Base-by-base conservation (phyloP, 768 basidiomycete genomes). In the Tylopilus cervinicoccineus region DNA sequence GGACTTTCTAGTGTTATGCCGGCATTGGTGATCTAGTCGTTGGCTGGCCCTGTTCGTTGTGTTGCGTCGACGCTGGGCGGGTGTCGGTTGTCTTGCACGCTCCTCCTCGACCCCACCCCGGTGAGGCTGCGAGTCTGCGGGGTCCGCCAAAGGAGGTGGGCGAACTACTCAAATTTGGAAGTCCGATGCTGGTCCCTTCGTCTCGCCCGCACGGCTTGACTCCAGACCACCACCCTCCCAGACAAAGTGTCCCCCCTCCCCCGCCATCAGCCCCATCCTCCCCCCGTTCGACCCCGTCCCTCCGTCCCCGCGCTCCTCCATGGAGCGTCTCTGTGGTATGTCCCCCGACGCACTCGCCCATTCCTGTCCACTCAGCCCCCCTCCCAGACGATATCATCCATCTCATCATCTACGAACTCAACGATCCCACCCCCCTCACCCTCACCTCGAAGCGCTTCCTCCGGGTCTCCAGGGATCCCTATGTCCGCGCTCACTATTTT, bases 401-500 rank as follows among this genome's bases (percentile, higher is more conserved):
- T 63, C 69, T 86, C 53, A 75, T 90, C 62, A 78, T 89, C 65
- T 85, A 80, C 68, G 81, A 86, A 60, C 77, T 88, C 45, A 68
- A 74, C 56, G 80, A 84, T 66, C 87, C 87, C 32, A 73, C 74
- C 41, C 62, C 77, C 22, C 72, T 90, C 60, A 76, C 76, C 6
- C 74, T 75, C 45, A 68, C 76, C 39, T 84, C 76, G 27, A 80
- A 73, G 56, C 83, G 83, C 50, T 76, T 82, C 60, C 63, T 80
- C 57, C 61, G 69, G 11, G 80, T 89, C 68, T 81, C 84, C 11
- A 76, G 76, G 65, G 86, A 86, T 68, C 78, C 86, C 48, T 88
- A 87, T 62, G 79, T 86, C 54, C 77, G 86, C 54, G 85, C 87
- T 9, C 79, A 78, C 60, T 90, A 89, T 67, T 89, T 90, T 66